These are phyloP conservation scores for Rhododendron simsii DNA, from an alignment of 148 eudicot genomes.

Conservation along the genomic window DNA sequence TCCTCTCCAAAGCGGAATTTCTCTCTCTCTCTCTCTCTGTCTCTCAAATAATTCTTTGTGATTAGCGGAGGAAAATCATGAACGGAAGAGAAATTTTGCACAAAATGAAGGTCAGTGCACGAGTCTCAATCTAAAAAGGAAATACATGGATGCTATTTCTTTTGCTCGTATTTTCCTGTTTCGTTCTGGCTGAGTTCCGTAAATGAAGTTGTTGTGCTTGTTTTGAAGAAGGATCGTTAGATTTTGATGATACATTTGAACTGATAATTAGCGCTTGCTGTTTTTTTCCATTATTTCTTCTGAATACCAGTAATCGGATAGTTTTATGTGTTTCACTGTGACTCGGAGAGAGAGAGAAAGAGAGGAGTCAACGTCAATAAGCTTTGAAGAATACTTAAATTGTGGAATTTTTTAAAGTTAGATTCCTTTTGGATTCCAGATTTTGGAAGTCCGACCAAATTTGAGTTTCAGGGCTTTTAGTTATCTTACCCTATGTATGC, in stretches of 20 bases:
- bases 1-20: neutral
- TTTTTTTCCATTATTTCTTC: neutral
- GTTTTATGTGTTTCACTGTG: neutral
- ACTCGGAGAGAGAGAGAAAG: neutral
- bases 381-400: neutral
- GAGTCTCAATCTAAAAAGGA: neutral
- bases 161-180: neutral
- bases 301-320: neutral
- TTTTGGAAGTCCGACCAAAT: neutral
- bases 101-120: constrained; percentile 40
- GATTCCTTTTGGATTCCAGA: neutral
- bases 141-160: neutral
- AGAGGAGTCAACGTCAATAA: neutral
- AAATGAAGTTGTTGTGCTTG: neutral
- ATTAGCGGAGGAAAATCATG: constrained; percentile 21
- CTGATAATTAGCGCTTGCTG: neutral
- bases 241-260: neutral
- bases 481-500: neutral
- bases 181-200: neutral
- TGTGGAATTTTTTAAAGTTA: neutral
- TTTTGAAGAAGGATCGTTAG: neutral
- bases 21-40: neutral
- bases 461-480: neutral
- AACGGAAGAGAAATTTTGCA: constrained; percentile 41
- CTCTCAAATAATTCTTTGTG: neutral